Conservation (phyloP, 2,329 filamentous ascomycete genomes). For the Albophoma yamanashiensis region DNA sequence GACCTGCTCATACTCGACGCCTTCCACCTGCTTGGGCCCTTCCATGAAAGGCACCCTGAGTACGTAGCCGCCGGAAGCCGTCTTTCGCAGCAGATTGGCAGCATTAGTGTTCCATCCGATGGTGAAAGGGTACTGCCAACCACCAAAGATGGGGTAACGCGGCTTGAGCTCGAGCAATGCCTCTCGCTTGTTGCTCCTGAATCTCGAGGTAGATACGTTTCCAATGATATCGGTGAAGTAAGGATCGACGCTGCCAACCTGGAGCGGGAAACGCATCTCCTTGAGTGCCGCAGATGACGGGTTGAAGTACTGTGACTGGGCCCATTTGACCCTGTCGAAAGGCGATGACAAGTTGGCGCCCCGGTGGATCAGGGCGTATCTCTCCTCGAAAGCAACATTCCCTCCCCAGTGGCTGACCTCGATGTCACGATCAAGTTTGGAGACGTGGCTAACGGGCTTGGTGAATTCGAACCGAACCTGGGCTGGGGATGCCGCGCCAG, state of each 20-base stretch:
- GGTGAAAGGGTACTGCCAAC: slow-evolving; percentile 96
- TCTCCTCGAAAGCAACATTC: slow-evolving; percentile 89
- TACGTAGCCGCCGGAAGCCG: slow-evolving; percentile 60
- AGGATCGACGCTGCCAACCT: slow-evolving; percentile 68
- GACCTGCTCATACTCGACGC: slow-evolving; percentile 74
- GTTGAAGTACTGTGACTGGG: slow-evolving; percentile 62
- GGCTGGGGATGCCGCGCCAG: slow-evolving; percentile 61
- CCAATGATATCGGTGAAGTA: slow-evolving; percentile 97
- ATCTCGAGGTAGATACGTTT: slow-evolving; percentile 89
- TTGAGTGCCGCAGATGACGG: slow-evolving; percentile 69
- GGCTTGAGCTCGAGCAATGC: slow-evolving; percentile 85
- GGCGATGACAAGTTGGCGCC: slow-evolving; percentile 66
- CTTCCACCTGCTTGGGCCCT: slow-evolving; percentile 77
- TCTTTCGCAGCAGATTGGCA: slow-evolving; percentile 61
- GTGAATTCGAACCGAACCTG: slow-evolving; percentile 90
- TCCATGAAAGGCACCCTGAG: slow-evolving; percentile 89
- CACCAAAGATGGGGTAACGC: slow-evolving; percentile 90
- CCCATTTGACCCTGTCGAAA: slow-evolving; percentile 71
- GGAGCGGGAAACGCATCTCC: slow-evolving; percentile 70
- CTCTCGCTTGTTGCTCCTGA: slow-evolving; percentile 66
- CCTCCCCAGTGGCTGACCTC: slow-evolving; percentile 98
- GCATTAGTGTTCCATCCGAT: slow-evolving; percentile 92
- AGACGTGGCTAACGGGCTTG: slow-evolving; percentile 75
- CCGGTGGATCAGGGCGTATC: slow-evolving; percentile 78
- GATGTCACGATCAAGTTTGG: slow-evolving; percentile 74